Percentiles rank a stretch among this genome's conserved stretches.
Evolutionary conservation across 495 filamentous ascomycete genomes (phyloP).

Genomic region (Penicillium pancosmium): DNA sequence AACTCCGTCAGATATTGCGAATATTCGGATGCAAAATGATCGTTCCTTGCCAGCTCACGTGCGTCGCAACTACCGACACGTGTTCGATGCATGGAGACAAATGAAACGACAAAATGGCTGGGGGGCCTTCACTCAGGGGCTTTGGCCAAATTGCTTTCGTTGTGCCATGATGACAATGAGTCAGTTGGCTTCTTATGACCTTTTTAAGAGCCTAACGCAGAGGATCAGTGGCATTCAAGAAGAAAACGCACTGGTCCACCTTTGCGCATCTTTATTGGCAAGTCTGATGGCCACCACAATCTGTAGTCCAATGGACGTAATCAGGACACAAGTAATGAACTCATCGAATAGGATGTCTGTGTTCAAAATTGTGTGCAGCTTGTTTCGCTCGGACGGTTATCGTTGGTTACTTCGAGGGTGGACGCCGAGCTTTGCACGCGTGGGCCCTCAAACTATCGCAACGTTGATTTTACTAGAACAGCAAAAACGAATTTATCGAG

Average conservation of each 20-base stretch:
- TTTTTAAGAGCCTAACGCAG: conserved; percentile 67
- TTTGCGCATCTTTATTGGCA: conserved; percentile 73
- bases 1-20: conserved; percentile 85
- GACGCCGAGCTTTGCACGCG: conserved; percentile 82
- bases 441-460: conserved; percentile 82
- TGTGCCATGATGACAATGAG: conserved; percentile 84
- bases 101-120: conserved; percentile 75
- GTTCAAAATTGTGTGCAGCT: conserved; percentile 15
- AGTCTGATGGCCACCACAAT: conserved; percentile 86
- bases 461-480: conserved; percentile 87
- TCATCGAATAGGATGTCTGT: conserved; percentile 13
- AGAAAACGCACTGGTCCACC: conserved; percentile 76
- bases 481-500: conserved; percentile 59
- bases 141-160: conserved; percentile 79
- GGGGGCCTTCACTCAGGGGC: conserved; percentile 69
- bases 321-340: conserved; percentile 84
- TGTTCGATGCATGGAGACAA: conserved; percentile 76
- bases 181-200: conserved; percentile 84
- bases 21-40: conserved; percentile 94
- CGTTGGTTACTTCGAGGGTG: conserved; percentile 87
- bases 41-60: conserved; percentile 65
- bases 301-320: conserved; percentile 86
- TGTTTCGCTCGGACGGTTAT: conserved; percentile 22
- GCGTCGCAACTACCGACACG: conserved; percentile 77
- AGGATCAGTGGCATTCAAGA: conserved; percentile 20